Evolutionary conservation across 2,329 filamentous ascomycete genomes (phyloP).

Genomic region (Cryphonectria radicalis): DNA sequence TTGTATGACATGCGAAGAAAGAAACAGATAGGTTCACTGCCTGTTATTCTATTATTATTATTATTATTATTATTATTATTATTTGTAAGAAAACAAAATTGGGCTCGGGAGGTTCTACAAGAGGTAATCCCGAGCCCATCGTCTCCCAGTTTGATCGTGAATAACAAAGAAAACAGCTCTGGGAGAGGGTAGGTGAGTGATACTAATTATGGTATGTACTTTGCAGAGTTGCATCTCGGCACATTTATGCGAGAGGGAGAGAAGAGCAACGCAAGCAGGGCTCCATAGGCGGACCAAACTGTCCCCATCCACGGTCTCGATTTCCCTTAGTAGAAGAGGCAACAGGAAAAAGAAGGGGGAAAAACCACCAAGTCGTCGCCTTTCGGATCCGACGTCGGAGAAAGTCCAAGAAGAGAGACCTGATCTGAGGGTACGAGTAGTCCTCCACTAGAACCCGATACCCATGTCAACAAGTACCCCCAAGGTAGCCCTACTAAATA

Average conservation of each 20-base stretch:
- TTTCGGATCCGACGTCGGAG: conserved; percentile 11
- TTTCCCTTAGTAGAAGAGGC: not conserved
- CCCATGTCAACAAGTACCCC: not conserved
- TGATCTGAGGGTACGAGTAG: not conserved
- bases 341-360: too few relatives aligned
- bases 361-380: not conserved
- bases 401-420: not conserved
- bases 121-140: not conserved
- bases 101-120: not conserved
- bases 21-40: not conserved
- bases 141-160: not conserved
- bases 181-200: not conserved
- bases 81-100: not conserved
- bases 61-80: too few relatives aligned
- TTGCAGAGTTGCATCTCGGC: not conserved
- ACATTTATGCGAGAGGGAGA: not conserved
- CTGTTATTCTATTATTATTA: too few relatives aligned
- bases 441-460: not conserved
- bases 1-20: not conserved
- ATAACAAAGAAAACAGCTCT: not conserved
- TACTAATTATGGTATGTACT: not conserved
- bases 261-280: not conserved
- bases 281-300: conserved; percentile 1
- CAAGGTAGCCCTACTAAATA: not conserved
- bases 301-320: not conserved